Evolutionary conservation across 106 monocot genomes (phyloP).

Genomic region (Dendrobium huoshanense): DNA sequence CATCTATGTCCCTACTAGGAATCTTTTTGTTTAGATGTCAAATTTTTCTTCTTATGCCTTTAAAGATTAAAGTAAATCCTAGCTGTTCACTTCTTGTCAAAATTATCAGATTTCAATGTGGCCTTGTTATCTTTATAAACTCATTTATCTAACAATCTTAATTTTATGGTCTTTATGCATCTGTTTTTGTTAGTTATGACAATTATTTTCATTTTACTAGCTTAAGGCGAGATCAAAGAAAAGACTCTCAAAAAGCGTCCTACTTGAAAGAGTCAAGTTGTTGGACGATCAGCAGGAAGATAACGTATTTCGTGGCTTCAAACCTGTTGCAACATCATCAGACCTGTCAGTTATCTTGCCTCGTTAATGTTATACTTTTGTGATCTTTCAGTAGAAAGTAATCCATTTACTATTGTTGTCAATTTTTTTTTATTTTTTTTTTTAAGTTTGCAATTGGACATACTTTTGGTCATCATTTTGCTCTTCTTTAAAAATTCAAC

Average conservation of each 20-base stretch:
- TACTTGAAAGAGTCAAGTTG: slow-evolving; percentile 69
- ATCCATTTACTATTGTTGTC: background rate
- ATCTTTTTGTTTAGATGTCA: background rate
- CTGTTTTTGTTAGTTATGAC: background rate
- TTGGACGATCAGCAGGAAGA: slow-evolving; percentile 53
- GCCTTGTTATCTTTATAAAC: background rate
- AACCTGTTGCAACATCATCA: slow-evolving; percentile 51
- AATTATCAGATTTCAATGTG: background rate
- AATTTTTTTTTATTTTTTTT: background rate
- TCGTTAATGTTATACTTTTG: background rate
- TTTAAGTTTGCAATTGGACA: background rate
- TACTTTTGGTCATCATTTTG: background rate
- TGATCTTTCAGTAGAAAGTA: background rate
- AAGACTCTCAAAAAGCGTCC: slow-evolving; percentile 45
- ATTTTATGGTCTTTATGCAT: background rate
- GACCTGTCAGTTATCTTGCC: slow-evolving; percentile 53
- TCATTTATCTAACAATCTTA: background rate
- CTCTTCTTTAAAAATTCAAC: background rate
- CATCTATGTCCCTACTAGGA: background rate
- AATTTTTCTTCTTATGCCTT: background rate
- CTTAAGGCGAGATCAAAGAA: slow-evolving; percentile 38
- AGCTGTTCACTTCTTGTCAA: background rate
- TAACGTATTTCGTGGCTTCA: slow-evolving; percentile 58
- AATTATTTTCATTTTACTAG: background rate
- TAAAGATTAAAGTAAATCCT: background rate